A percentile compares a stretch with the other conserved stretches of the same genome.
phyloP scores from a whole-genome alignment of 139 green algal species.

The Yamagishiella unicocca region DNA sequence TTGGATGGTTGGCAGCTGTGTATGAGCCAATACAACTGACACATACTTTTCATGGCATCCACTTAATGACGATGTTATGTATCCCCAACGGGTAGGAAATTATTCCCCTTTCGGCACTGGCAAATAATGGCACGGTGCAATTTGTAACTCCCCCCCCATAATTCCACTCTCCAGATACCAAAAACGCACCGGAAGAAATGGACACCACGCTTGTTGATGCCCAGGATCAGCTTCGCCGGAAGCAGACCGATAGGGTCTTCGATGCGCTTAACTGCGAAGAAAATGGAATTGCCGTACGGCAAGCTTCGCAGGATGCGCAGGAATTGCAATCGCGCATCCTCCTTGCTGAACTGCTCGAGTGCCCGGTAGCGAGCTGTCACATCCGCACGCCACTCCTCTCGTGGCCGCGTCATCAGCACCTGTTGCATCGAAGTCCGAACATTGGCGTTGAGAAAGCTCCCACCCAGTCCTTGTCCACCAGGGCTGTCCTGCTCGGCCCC shows the following conservation, averaged over 20 bases:
- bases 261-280: slow-evolving; percentile 82
- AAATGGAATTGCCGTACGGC: slow-evolving; percentile 90
- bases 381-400: slow-evolving; percentile 87
- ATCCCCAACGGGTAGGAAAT: too few species aligned
- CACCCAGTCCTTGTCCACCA: neutral
- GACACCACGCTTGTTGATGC: slow-evolving; percentile 97
- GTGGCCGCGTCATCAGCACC: slow-evolving; percentile 81
- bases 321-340: slow-evolving; percentile 93
- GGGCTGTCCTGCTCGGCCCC: too few species aligned
- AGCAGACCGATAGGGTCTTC: slow-evolving; percentile 98
- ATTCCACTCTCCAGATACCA: too few species aligned
- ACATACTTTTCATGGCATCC: too few species aligned
- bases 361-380: slow-evolving; percentile 84
- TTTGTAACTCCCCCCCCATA: too few species aligned
- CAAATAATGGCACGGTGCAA: too few species aligned
- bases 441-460: neutral
- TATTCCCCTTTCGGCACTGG: too few species aligned
- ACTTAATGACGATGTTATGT: too few species aligned
- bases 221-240: slow-evolving; percentile 93
- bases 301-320: slow-evolving; percentile 94
- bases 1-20: too few species aligned
- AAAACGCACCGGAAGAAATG: slow-evolving; percentile 81
- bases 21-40: too few species aligned
- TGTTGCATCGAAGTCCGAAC: slow-evolving; percentile 16
- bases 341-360: slow-evolving; percentile 87